Base-by-base conservation (phyloP, 805 yeast genomes). In the Isabelozyma pseudorhagii region DNA sequence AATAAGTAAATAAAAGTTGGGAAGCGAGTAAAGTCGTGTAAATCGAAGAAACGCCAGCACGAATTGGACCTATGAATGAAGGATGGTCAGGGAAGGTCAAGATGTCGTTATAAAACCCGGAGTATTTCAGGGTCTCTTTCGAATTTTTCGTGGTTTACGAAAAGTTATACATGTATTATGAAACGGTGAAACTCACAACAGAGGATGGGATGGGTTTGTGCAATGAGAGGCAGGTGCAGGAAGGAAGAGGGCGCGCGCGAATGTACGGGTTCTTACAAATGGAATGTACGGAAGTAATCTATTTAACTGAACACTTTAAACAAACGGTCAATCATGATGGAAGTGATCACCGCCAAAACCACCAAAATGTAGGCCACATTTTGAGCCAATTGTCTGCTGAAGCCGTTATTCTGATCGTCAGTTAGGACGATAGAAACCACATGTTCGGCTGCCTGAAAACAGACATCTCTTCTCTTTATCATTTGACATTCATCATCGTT, bases 391-490 rank as follows among this genome's bases (percentile, higher is more conserved):
- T 54, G 50, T 48, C 60, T 51, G 28, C 61, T 54, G n/a, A 53
- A 43, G n/a, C 54, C 50, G n/a, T 58, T 43, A 8, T 60, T 38
- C 44, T 62, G 69, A 21, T 66, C 69, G 48, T 69, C 74, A 1
- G 69, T 61, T 28, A 72, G 62, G 8, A 78, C 78, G 31, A 74
- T 73, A 51, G 71, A 64, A 13, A 73, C 73, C 27, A 72, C 75
- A 48, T 69, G 69, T 45, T 71, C 76, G 2, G 75, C 74, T 1
- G 78, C 77, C 53, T 62, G 72, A 46, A 58, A 65, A 44, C 79
- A 74, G 6, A 74, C 59, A 11, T 67, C 68, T 45, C 79, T 54
- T 41, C 79, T 57, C 45, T 55, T 59, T 28, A 74, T 64, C 25
- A 72, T 54, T 48, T 61, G 67, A 53, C 77, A 73, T 21, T 67